phyloP scores from a whole-genome alignment of 257 asterid species.

The Petunia axillaris region DNA sequence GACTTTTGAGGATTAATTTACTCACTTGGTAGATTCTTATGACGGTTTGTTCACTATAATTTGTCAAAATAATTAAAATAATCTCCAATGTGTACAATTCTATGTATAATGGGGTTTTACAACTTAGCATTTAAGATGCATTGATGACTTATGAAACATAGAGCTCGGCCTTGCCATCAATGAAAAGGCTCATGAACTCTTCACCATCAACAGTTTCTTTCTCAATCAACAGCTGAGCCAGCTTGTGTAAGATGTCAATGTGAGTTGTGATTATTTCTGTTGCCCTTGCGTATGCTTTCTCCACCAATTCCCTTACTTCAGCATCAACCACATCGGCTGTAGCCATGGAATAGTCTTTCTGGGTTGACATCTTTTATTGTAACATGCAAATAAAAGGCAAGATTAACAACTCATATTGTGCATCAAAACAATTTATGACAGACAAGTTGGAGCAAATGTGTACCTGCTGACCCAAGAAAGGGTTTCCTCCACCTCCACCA shows the following conservation, averaged over 20 bases:
- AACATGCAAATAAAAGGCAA: not conserved
- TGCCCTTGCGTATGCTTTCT: slow-evolving; percentile 75
- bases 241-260: too few relatives aligned
- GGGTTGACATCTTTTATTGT: slow-evolving; percentile 44
- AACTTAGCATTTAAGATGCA: slow-evolving; percentile 22
- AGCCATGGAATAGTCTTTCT: slow-evolving; percentile 94
- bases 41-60: slow-evolving; percentile 28
- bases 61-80: slow-evolving; percentile 37
- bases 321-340: slow-evolving; percentile 94
- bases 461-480: slow-evolving; percentile 96
- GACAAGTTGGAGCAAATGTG: not conserved
- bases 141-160: slow-evolving; percentile 46
- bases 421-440: not conserved
- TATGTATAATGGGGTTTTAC: slow-evolving; percentile 28
- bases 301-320: slow-evolving; percentile 75
- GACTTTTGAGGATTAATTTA: slow-evolving; percentile 38
- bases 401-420: not conserved
- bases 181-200: slow-evolving; percentile 98
- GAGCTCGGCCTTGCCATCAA: slow-evolving; percentile 90
- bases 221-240: slow-evolving; percentile 64
- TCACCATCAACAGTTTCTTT: slow-evolving; percentile 98
- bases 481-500: slow-evolving; percentile 92
- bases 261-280: slow-evolving; percentile 55
- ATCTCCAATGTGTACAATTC: slow-evolving; percentile 35
- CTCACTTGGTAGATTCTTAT: slow-evolving; percentile 30